Evolutionary conservation across 768 basidiomycete species (phyloP), one percentile per base, ranked within the genome.

Genomic region (Punctularia strigosozonata): DNA sequence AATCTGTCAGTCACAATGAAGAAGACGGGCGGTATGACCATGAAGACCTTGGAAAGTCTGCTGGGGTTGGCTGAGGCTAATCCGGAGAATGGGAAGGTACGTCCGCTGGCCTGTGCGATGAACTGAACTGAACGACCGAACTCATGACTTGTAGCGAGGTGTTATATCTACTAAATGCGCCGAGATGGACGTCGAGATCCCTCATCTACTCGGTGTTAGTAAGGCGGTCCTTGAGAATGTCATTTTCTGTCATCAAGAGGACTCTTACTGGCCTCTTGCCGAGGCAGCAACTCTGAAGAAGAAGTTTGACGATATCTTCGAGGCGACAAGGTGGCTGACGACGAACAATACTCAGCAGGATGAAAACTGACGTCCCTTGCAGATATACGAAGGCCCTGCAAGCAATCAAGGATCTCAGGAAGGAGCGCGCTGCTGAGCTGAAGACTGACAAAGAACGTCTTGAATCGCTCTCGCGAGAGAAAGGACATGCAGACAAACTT

Each of bases 221-320:
- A 95, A 92, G 57, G 82, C 92, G n/a, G 92, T 99, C 25, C 77
- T 98, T 18, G 94, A 98, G 50, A 98, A 97, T 53, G 95, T 99
- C 51, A 98, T 99, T 36, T 99, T 99, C 52, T 99, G 95, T 58
- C 95, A 99, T 58, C 95, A 99, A 60, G 95, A 99, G 52, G 95
- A 99, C 38, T 92, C 90, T 0, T 97, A 88, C 51, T 99, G 95
- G 95, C 95, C 95, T 0, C 69, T 99, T 18, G 71, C 91, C 0
- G 95, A 98, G 49, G 86, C 94, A 2, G 64, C 86, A 8, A 72
- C 77, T 0, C 61, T 99, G 25, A 99, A 99, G 70, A 98, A 97
- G 71, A 98, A 98, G 56, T 99, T 99, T 44, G 95, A 99, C 50
- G 95, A 99, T 51, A 99, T 99, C 41, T 98, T 99, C 50, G 95